phyloP scores from a whole-genome alignment of 371 early-diverging fungal genomes.

The Mortierella sp. region DNA sequence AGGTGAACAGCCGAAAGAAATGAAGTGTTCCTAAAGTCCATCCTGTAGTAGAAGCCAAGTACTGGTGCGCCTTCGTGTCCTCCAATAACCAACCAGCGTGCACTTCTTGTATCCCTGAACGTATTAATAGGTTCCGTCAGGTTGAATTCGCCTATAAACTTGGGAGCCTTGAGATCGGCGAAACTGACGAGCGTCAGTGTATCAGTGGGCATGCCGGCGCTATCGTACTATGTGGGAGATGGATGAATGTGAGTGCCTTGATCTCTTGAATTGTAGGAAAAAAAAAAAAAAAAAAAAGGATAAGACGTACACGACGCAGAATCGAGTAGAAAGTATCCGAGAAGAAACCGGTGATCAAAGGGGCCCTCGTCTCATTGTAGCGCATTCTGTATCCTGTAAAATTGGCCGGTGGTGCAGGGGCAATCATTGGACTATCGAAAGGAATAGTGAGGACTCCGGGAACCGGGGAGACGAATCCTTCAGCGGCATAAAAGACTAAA shows the following conservation, averaged over 20 bases:
- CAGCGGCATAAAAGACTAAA: background rate
- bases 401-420: background rate
- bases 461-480: too few species aligned
- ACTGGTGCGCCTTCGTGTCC: background rate
- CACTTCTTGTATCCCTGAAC: background rate
- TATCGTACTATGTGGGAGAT: too few species aligned
- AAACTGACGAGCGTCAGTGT: too few species aligned
- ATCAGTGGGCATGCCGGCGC: too few species aligned
- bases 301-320: too few species aligned
- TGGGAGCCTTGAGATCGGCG: too few species aligned
- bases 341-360: slow-evolving; percentile 1
- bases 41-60: background rate
- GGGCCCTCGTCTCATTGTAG: background rate
- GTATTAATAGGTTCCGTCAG: background rate
- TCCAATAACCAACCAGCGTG: background rate
- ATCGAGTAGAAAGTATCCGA: background rate
- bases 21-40: background rate
- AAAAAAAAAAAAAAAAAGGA: too few species aligned
- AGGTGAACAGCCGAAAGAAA: background rate
- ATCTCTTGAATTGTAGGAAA: too few species aligned
- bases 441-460: background rate
- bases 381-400: background rate
- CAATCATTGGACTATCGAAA: background rate
- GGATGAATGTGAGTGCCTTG: too few species aligned
- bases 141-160: background rate